A percentile compares a stretch with the other conserved stretches of the same genome.
Conservation (phyloP, 441 rosid genomes). For the Viola pubescens region DNA sequence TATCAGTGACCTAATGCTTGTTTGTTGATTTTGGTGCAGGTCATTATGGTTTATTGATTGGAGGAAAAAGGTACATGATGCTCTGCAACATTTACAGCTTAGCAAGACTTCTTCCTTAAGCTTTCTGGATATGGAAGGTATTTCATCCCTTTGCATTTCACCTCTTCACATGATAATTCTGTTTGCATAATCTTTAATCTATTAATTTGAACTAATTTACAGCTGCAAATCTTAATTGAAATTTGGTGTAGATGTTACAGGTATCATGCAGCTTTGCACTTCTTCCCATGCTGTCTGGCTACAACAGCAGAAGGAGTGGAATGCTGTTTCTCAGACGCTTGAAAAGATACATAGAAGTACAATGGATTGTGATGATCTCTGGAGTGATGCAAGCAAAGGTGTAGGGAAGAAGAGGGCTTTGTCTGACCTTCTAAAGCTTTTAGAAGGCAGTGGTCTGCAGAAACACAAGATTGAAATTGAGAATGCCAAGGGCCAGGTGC, state of each 20-base stretch:
- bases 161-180: not conserved
- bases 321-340: conserved; percentile 42
- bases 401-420: conserved; percentile 72
- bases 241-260: conserved; percentile 35
- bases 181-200: not conserved
- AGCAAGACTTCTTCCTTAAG: conserved; percentile 26
- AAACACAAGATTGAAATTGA: conserved; percentile 63
- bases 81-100: conserved; percentile 27
- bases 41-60: conserved; percentile 52
- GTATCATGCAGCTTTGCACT: conserved; percentile 16
- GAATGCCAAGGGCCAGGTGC: conserved; percentile 35
- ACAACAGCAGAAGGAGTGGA: conserved; percentile 44
- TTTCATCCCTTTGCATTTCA: conserved; percentile 4
- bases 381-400: conserved; percentile 57
- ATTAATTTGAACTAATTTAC: not conserved
- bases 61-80: conserved; percentile 36
- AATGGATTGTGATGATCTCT: conserved; percentile 49
- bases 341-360: conserved; percentile 40
- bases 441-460: conserved; percentile 71
- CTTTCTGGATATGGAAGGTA: conserved; percentile 43
- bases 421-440: conserved; percentile 65
- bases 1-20: conserved; percentile 11
- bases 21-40: conserved; percentile 34
- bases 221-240: not conserved
- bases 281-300: conserved; percentile 25